A percentile compares a stretch with the other conserved stretches of the same genome.
Conservation (phyloP, 2,329 filamentous ascomycete genomes). For the Hymenoscyphus albidus region DNA sequence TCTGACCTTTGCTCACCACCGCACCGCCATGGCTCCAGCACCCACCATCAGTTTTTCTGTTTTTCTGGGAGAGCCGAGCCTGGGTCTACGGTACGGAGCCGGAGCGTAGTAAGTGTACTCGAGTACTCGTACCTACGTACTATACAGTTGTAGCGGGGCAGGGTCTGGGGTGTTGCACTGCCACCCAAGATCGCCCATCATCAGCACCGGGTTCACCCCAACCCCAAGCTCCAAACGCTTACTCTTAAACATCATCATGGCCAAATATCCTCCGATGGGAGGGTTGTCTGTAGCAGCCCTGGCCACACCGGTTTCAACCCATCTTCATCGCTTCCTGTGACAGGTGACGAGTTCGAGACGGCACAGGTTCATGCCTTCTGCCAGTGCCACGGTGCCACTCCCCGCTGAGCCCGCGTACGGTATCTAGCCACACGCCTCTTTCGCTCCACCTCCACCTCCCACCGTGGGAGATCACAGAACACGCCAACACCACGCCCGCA, state of each 20-base stretch:
- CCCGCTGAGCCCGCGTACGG: not conserved
- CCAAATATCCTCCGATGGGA: not conserved
- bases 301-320: slow-evolving; percentile 14
- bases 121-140: too few relatives aligned
- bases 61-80: not conserved
- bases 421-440: not conserved
- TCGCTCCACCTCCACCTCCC: not conserved
- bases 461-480: slow-evolving; percentile 14
- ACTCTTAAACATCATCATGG: not conserved
- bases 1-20: not conserved
- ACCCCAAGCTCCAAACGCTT: not conserved
- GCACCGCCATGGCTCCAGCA: slow-evolving; percentile 4
- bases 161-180: not conserved
- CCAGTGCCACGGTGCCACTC: not conserved
- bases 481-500: not conserved
- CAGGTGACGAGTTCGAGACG: slow-evolving; percentile 27
- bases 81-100: not conserved
- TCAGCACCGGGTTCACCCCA: not conserved
- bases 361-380: slow-evolving; percentile 15
- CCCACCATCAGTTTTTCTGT: not conserved
- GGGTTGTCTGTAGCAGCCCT: slow-evolving; percentile 7
- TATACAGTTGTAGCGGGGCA: not conserved
- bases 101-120: too few relatives aligned
- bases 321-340: slow-evolving; percentile 16
- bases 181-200: slow-evolving; percentile 2